Percentiles rank a stretch among this genome's conserved stretches.
phyloP scores from a whole-genome alignment of 371 early-diverging fungal species.

The Smittium culicis region DNA sequence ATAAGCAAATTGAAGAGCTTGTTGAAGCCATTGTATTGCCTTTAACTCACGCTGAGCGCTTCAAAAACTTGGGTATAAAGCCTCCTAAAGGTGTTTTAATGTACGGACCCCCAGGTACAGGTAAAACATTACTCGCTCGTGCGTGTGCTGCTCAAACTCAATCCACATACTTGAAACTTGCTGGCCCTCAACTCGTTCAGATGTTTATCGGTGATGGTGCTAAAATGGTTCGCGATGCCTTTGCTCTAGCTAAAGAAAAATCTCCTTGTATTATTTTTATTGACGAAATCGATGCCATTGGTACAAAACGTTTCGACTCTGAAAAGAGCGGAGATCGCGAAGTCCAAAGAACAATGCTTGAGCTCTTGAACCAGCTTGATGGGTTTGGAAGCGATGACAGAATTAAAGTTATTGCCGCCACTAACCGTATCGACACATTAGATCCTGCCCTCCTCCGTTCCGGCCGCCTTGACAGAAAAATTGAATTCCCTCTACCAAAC shows the following conservation, averaged over 20 bases:
- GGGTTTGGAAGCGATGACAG: conserved; percentile 95
- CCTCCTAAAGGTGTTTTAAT: conserved; percentile 98
- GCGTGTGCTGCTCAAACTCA: conserved; percentile 98
- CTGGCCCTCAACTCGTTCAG: conserved; percentile 97
- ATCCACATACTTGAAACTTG: conserved; percentile 90
- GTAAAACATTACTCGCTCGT: conserved; percentile 93
- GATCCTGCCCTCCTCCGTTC: conserved; percentile 99
- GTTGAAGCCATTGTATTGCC: conserved; percentile 98
- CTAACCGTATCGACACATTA: conserved; percentile 99
- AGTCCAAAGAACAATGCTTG: conserved; percentile 99
- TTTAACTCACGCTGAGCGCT: conserved; percentile 91
- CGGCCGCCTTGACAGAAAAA: conserved; percentile 99
- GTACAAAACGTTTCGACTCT: conserved; percentile 97
- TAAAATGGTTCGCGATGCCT: conserved; percentile 96
- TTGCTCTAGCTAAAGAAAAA: conserved; percentile 97
- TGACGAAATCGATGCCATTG: conserved; percentile 99
- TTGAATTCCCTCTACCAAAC: conserved; percentile 99
- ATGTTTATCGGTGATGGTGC: conserved; percentile 99
- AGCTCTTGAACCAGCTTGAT: conserved; percentile 98
- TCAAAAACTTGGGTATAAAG: conserved; percentile 91
- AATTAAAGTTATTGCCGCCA: conserved; percentile 99
- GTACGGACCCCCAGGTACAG: conserved; percentile 98
- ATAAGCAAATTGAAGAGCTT: conserved; percentile 97
- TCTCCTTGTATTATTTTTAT: conserved; percentile 99
- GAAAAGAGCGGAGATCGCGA: conserved; percentile 99